A percentile compares a stretch with the other conserved stretches of the same genome.
Conservation (phyloP, 176 grass and related monocot species). For the Triticum aestivum region IWGSC_CS_RefSeq_v2.1 NC_057794.1:492678125-492678624, state of each 20-base stretch:
- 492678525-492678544: not conserved
- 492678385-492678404: not conserved
- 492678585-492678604: not conserved
- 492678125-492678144: conserved; percentile 22
- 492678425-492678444: not conserved
- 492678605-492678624: not conserved
- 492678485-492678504: not conserved
- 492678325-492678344: not conserved
- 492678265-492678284: conserved; percentile 9
- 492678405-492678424: not conserved
- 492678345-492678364: not conserved
- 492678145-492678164: conserved; percentile 26
- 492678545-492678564: not conserved
- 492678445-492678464: not conserved
- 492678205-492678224: not conserved
- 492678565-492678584: no score
- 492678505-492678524: no score
- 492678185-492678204: conserved; percentile 16
- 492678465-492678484: not conserved
- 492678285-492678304: not conserved
- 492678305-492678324: not conserved
- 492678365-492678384: not conserved
- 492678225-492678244: conserved; percentile 17
- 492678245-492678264: not conserved
- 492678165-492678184: not conserved